These are phyloP conservation scores for Yamadazyma siamensis DNA, from an alignment of 1,139 yeast species.

Conservation along the genomic window DNA sequence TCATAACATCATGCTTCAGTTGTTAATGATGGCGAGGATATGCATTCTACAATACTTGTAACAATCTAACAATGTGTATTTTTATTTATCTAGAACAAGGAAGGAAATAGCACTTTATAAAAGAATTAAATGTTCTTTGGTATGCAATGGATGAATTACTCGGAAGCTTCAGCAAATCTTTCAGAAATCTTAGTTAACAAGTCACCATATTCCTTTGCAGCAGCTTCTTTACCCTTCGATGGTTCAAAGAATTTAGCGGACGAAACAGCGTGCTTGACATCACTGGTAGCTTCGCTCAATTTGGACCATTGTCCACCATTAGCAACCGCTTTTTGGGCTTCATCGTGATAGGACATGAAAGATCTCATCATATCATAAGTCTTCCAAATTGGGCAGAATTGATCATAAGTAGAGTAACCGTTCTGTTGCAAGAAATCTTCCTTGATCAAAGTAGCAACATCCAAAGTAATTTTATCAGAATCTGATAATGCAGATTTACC, in stretches of 20 bases:
- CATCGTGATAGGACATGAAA: conserved; percentile 86
- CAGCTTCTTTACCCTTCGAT: conserved; percentile 78
- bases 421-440: conserved; percentile 99
- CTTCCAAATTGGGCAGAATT: conserved; percentile 99
- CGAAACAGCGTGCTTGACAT: conserved; percentile 89
- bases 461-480: conserved; percentile 92
- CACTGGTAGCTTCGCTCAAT: conserved; percentile 81
- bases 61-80: conserved; percentile 1
- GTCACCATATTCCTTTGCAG: conserved; percentile 71
- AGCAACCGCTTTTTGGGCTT: conserved; percentile 95
- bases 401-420: conserved; percentile 97
- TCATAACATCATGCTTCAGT: conserved; percentile 15
- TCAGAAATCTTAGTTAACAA: conserved; percentile 76
- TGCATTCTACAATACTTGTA: neutral
- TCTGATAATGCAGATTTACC: conserved; percentile 98
- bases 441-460: conserved; percentile 85
- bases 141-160: conserved; percentile 42
- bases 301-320: conserved; percentile 95
- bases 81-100: neutral
- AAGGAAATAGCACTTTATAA: conserved; percentile 1
- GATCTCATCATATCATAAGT: conserved; percentile 97
- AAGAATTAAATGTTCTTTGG: conserved; percentile 3
- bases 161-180: conserved; percentile 93
- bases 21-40: conserved; percentile 2
- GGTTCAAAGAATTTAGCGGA: conserved; percentile 97